Base-by-base conservation (phyloP, 495 filamentous ascomycete genomes). In the Aspergillus sclerotioniger region DNA sequence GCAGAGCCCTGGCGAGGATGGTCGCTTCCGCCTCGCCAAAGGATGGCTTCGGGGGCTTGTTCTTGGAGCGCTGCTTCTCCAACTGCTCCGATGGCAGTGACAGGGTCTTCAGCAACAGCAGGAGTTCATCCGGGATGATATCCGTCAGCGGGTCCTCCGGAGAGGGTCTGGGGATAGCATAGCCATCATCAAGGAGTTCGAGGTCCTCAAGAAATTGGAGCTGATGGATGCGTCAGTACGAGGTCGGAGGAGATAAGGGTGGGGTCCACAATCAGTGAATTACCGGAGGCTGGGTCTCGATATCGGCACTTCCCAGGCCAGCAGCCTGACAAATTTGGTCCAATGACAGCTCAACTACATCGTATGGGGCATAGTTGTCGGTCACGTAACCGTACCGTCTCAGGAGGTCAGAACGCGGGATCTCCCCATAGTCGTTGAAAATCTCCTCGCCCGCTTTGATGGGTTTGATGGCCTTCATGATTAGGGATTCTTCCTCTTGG, bases 381-480 rank as follows among this genome's bases (percentile, higher is more conserved):
- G 91, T 95, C 12, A 93, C 84, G 62, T 96, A 98, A 7, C 93
- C 93, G 63, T 96, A 97, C 21, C 93, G 79, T 17, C 93, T 82
- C 17, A 98, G 81, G 17, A 97, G 73, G 67, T 97, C 92, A 0
- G 87, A 84, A 28, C 86, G 87, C 3, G 91, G 87, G 20, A 96
- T 82, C 32, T 89, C 85, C 8, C 92, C 93, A 67, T 96, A 96
- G 68, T 96, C 92, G 61, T 96, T 96, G 63, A 96, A 84, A 17
- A 96, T 85, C 66, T 96, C 90, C 52, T 90, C 84, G n/a, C 87
- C 88, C 6, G 79, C 76, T 8, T 64, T 64, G 61, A 97, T 90
- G 0, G 80, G 66, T 50, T 86, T 82, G 58, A 89, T 77, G 2
- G 86, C 75, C 47, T 83, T 86, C 73, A 91, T 91, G 15, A 83